These are phyloP conservation scores for Sorghum bicolor DNA, from an alignment of 176 grass and related monocot genomes.

Conservation along the genomic window DNA sequence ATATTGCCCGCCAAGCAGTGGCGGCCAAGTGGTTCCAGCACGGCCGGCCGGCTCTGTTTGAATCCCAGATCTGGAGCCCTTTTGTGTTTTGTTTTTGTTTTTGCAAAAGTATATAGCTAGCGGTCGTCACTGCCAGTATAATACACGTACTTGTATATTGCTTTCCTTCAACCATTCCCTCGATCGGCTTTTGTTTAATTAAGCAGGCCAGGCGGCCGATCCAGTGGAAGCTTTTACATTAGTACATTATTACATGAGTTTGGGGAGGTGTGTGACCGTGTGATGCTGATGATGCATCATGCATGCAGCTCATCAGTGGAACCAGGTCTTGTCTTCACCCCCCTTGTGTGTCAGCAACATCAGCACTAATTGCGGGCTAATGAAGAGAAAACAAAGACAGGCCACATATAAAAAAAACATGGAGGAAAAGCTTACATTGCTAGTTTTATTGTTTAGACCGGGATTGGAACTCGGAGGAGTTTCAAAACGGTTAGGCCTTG, in stretches of 20 bases:
- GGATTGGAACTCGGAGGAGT: background rate
- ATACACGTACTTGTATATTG: background rate
- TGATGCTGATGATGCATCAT: background rate
- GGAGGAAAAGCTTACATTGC: background rate
- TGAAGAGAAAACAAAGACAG: slow-evolving; percentile 15
- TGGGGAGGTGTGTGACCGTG: background rate
- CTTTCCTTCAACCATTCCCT: slow-evolving; percentile 25
- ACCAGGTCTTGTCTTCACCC: slow-evolving; percentile 13
- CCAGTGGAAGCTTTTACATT: background rate
- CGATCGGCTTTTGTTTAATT: background rate
- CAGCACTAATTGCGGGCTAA: slow-evolving; percentile 21
- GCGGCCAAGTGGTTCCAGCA: slow-evolving; percentile 27
- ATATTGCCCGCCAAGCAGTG: background rate
- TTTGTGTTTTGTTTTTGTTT: background rate
- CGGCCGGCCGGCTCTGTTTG: slow-evolving; percentile 27
- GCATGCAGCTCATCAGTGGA: slow-evolving; percentile 13
- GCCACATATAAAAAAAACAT: no score
- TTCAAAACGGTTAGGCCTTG: background rate
- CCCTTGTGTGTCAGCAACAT: slow-evolving; percentile 4
- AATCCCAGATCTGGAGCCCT: slow-evolving; percentile 44
- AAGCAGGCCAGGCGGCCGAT: background rate
- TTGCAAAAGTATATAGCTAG: background rate
- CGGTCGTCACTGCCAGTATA: background rate
- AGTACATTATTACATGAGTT: background rate
- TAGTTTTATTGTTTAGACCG: background rate